Conservation (phyloP, 441 rosid genomes). For the Aquilaria agallochum region DNA sequence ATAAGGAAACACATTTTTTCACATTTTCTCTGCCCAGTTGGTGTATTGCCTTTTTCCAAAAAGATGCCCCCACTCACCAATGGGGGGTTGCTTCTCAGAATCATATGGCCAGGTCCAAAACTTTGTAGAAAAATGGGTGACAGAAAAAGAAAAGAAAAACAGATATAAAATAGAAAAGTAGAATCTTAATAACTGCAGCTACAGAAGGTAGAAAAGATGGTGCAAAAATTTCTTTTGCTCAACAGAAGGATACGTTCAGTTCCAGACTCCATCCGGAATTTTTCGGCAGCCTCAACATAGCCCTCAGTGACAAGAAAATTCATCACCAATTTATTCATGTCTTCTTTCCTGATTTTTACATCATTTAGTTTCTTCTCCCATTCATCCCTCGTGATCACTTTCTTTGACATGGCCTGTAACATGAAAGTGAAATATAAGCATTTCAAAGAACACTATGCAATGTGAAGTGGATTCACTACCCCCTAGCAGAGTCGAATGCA, state of each 20-base stretch:
- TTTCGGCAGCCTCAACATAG: conserved; percentile 90
- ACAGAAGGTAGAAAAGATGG: neutral
- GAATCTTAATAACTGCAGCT: neutral
- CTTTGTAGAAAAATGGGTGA: too few species aligned
- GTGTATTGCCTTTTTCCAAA: too few species aligned
- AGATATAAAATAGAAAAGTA: neutral
- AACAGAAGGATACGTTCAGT: conserved; percentile 78
- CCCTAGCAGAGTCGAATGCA: too few species aligned
- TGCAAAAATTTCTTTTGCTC: neutral
- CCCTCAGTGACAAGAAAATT: conserved; percentile 97
- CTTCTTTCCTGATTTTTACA: conserved; percentile 82
- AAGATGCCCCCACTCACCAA: too few species aligned
- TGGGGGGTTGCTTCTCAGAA: too few species aligned
- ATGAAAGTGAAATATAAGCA: conserved; percentile 10
- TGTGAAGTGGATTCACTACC: too few species aligned
- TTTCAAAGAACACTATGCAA: too few species aligned
- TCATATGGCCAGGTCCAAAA: too few species aligned
- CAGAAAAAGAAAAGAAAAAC: too few species aligned
- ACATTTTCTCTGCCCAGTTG: too few species aligned
- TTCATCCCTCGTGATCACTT: conserved; percentile 76
- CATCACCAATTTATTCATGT: conserved; percentile 94
- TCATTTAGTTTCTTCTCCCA: conserved; percentile 94
- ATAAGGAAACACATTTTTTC: conserved; percentile 34
- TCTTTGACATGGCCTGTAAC: conserved; percentile 72
- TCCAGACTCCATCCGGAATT: conserved; percentile 85